Conservation (phyloP, 306 rosid genomes). For the Cyclanthera cordifolia region DNA sequence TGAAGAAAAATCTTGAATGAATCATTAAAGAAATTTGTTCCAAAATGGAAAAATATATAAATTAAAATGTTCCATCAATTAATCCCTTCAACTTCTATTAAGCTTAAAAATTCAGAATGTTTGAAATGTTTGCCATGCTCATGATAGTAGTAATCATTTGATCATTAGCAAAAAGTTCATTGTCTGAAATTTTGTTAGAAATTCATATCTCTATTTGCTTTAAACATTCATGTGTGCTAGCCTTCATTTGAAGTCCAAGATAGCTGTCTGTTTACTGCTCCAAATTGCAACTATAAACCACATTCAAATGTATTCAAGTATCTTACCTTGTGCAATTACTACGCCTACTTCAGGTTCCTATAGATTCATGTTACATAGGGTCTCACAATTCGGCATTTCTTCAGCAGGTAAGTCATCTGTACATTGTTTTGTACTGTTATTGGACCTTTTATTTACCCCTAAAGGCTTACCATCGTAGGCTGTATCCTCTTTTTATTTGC, state of each 20-base stretch:
- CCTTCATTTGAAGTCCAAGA: neutral
- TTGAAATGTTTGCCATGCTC: neutral
- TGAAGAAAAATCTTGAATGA: neutral
- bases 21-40: neutral
- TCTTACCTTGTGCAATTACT: neutral
- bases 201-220: neutral
- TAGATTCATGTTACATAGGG: constrained; percentile 83
- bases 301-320: neutral
- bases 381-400: constrained; percentile 81
- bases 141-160: neutral
- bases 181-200: neutral
- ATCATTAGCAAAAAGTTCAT: neutral
- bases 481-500: neutral
- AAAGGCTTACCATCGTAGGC: neutral
- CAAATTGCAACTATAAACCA: neutral
- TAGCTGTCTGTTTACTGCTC: neutral
- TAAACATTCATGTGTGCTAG: neutral
- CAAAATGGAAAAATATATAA: neutral
- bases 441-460: neutral
- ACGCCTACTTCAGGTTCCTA: constrained; percentile 58
- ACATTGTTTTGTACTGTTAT: neutral
- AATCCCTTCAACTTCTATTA: neutral
- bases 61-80: neutral
- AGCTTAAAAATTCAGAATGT: neutral
- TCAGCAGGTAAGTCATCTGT: constrained; percentile 74